Percentiles rank a stretch among this genome's conserved stretches.
Evolutionary conservation across 129 eudicot species (phyloP).

Genomic region (Scalesia atractyloides): DNA sequence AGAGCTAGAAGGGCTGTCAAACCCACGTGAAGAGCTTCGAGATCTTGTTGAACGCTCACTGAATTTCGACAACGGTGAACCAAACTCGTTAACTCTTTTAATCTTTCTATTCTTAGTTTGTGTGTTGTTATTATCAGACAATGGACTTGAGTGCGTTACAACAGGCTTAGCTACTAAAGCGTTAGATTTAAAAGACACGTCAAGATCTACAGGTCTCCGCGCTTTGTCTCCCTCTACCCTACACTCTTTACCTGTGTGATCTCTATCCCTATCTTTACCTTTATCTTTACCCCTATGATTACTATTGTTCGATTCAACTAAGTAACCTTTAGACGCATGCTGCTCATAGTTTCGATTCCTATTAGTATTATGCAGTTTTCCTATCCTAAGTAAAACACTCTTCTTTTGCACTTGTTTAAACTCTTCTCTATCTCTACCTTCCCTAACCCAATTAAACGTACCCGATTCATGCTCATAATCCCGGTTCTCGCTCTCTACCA

Average conservation of each 20-base stretch:
- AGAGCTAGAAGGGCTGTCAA: constrained; percentile 43
- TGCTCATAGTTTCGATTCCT: constrained; percentile 42
- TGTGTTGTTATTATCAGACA: constrained; percentile 23
- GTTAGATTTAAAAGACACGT: constrained; percentile 77
- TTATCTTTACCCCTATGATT: constrained; percentile 50
- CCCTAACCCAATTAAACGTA: constrained; percentile 45
- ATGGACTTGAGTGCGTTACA: constrained; percentile 51
- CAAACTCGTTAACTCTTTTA: constrained; percentile 34
- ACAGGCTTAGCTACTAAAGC: constrained; percentile 76
- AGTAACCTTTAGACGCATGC: constrained; percentile 21
- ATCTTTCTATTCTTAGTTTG: constrained; percentile 41
- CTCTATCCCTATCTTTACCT: constrained; percentile 40
- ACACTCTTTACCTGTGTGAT: constrained; percentile 28
- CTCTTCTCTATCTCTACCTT: constrained; percentile 49
- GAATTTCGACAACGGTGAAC: constrained; percentile 40
- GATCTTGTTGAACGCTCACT: constrained; percentile 31
- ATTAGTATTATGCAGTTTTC: constrained; percentile 38
- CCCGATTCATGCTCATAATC: constrained; percentile 25
- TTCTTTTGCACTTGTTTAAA: constrained; percentile 58
- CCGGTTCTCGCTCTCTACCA: constrained; percentile 18
- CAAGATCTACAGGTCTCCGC: constrained; percentile 72
- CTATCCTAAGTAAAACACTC: constrained; percentile 73
- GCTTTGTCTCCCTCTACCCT: constrained; percentile 43
- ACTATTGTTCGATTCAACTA: constrained; percentile 25
- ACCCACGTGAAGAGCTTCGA: constrained; percentile 29